These are phyloP conservation scores for Endogone sp. DNA, from an alignment of 192 early-diverging fungal species.

Conservation along the genomic window DNA sequence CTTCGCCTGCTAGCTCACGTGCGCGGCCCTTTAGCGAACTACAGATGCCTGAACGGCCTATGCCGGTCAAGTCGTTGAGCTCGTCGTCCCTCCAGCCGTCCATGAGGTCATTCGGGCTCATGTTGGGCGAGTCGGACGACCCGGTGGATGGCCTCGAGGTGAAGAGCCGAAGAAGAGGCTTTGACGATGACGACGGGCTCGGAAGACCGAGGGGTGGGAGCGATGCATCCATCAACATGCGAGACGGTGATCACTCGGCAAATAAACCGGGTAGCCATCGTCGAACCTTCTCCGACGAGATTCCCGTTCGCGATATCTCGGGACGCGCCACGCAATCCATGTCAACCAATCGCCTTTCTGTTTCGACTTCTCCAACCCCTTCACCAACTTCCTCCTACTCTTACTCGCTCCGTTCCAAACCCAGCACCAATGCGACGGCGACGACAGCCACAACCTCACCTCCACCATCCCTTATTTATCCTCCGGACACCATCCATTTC, in stretches of 20 bases:
- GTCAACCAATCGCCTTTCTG: background rate
- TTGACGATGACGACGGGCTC: background rate
- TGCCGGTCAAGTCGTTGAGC: background rate
- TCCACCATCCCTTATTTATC: conserved; percentile 6
- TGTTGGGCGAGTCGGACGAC: background rate
- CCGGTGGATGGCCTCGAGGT: background rate
- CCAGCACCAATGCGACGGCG: background rate
- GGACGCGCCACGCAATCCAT: background rate
- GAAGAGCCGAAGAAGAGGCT: background rate
- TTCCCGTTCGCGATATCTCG: background rate
- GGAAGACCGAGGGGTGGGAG: background rate
- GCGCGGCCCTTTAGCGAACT: background rate
- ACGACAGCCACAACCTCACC: background rate
- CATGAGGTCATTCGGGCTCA: background rate
- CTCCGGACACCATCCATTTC: conserved; percentile 16
- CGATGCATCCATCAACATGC: background rate
- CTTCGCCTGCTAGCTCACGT: background rate
- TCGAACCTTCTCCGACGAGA: background rate
- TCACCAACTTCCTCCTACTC: background rate
- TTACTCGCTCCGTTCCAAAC: background rate
- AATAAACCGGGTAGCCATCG: background rate
- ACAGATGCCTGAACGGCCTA: background rate
- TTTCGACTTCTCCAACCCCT: background rate
- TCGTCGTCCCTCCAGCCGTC: background rate
- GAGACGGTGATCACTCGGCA: background rate